Conservation (phyloP, 805 yeast species). For the Clavispora fructus region DNA sequence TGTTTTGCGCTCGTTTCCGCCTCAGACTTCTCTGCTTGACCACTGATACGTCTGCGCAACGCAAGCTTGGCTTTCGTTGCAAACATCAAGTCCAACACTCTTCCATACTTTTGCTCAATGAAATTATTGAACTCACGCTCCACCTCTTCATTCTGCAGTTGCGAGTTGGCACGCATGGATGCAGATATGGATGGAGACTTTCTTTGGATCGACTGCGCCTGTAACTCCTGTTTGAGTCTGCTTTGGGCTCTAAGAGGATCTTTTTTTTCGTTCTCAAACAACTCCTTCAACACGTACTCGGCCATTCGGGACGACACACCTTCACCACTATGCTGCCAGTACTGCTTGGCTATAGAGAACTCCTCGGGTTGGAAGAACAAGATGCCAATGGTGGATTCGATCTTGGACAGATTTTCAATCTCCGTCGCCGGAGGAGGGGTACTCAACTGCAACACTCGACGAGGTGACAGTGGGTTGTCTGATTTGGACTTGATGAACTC, state of each 20-base stretch:
- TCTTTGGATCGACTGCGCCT: slow-evolving; percentile 27
- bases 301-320: slow-evolving; percentile 90
- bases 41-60: slow-evolving; percentile 69
- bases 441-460: slow-evolving; percentile 66
- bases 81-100: slow-evolving; percentile 74
- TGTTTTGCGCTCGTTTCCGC: slow-evolving; percentile 11
- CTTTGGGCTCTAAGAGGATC: slow-evolving; percentile 10
- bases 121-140: slow-evolving; percentile 57
- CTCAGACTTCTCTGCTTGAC: slow-evolving; percentile 45
- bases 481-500: slow-evolving; percentile 55
- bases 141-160: slow-evolving; percentile 22
- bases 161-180: slow-evolving; percentile 18
- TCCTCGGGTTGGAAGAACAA: slow-evolving; percentile 68
- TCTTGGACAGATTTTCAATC: slow-evolving; percentile 53
- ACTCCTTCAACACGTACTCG: slow-evolving; percentile 70
- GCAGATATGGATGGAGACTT: slow-evolving; percentile 30
- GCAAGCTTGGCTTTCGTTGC: slow-evolving; percentile 73
- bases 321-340: slow-evolving; percentile 98
- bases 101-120: slow-evolving; percentile 86
- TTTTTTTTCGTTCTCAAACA: slow-evolving; percentile 25
- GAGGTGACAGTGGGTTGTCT: slow-evolving; percentile 20
- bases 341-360: slow-evolving; percentile 66
- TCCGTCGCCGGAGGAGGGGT: slow-evolving; percentile 61
- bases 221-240: slow-evolving; percentile 29
- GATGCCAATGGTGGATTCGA: slow-evolving; percentile 67